Percentiles rank a stretch among this genome's conserved stretches.
These are phyloP conservation scores for Phytophthora pluvialis DNA, from an alignment of 352 stramenopile genomes.

Conservation along the genomic window DNA sequence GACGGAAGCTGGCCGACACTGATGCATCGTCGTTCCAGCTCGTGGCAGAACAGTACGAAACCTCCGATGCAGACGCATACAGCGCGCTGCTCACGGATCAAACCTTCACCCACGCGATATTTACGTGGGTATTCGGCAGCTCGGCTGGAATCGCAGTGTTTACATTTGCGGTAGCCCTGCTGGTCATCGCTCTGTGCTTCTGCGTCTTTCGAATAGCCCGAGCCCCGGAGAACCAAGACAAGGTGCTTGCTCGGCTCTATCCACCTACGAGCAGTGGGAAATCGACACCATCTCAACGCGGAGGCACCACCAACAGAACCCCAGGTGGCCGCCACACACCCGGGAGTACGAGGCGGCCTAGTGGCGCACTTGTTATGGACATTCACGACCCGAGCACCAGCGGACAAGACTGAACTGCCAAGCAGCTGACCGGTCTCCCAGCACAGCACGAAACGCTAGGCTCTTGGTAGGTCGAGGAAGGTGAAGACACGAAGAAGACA, in stretches of 20 bases:
- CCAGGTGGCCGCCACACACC: neutral
- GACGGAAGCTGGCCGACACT: slow-evolving; percentile 4
- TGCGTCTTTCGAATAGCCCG: slow-evolving; percentile 62
- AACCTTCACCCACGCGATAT: slow-evolving; percentile 54
- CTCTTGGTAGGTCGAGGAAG: neutral
- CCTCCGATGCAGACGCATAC: slow-evolving; percentile 11
- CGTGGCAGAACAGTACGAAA: slow-evolving; percentile 47
- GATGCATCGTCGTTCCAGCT: slow-evolving; percentile 43
- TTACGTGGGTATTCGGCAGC: slow-evolving; percentile 58
- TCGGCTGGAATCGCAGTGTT: slow-evolving; percentile 58
- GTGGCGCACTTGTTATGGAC: slow-evolving; percentile 30
- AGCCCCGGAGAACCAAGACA: slow-evolving; percentile 75
- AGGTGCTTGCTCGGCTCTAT: slow-evolving; percentile 34
- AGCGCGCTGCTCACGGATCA: slow-evolving; percentile 49
- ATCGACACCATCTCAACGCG: neutral
- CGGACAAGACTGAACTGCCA: neutral
- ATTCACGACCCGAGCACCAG: slow-evolving; percentile 16
- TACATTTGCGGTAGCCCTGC: slow-evolving; percentile 41
- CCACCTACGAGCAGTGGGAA: slow-evolving; percentile 1
- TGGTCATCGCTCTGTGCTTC: slow-evolving; percentile 49
- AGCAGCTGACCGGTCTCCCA: neutral
- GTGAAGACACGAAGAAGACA: neutral
- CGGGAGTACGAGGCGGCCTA: neutral
- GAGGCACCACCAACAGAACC: neutral
- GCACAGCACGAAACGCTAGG: slow-evolving; percentile 1